Conservation (phyloP, 306 rosid genomes). For the Echinosophora koreensis region DNA sequence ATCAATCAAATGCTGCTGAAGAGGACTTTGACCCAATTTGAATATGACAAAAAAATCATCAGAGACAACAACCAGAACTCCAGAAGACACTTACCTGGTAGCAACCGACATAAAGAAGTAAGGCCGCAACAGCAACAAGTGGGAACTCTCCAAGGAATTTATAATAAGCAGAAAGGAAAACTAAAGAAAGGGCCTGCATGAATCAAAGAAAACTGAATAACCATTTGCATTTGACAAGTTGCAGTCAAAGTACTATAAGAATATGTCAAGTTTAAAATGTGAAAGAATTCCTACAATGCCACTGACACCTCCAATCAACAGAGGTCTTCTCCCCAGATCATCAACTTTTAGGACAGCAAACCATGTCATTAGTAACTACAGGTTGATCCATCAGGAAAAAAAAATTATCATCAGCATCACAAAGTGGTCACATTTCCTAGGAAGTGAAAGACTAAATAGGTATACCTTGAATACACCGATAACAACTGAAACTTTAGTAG, state of each 20-base stretch:
- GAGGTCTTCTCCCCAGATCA: conserved; percentile 93
- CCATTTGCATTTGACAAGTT: conserved; percentile 41
- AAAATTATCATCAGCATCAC: conserved; percentile 27
- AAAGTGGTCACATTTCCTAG: conserved; percentile 17
- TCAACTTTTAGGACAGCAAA: conserved; percentile 92
- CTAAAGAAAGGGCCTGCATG: conserved; percentile 72
- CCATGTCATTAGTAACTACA: conserved; percentile 87
- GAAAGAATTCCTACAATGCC: conserved; percentile 77
- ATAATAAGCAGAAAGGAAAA: conserved; percentile 88
- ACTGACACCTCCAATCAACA: conserved; percentile 87
- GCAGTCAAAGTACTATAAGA: conserved; percentile 19
- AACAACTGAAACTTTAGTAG: conserved; percentile 91
- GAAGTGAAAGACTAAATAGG: conserved; percentile 37
- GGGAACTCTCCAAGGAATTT: conserved; percentile 90
- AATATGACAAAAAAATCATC: conserved; percentile 27
- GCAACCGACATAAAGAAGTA: conserved; percentile 96
- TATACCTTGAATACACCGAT: conserved; percentile 92
- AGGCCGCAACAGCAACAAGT: conserved; percentile 82
- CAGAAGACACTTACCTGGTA: conserved; percentile 79
- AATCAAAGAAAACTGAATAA: conserved; percentile 47
- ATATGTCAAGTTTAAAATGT: conserved; percentile 35
- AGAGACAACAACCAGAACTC: conserved; percentile 28
- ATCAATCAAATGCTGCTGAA: conserved; percentile 2
- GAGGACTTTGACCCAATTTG: conserved; percentile 16
- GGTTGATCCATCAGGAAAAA: conserved; percentile 47